These are phyloP conservation scores for Monosporascus cannonballus DNA, from an alignment of 2,329 filamentous ascomycete species.

Conservation along the genomic window DNA sequence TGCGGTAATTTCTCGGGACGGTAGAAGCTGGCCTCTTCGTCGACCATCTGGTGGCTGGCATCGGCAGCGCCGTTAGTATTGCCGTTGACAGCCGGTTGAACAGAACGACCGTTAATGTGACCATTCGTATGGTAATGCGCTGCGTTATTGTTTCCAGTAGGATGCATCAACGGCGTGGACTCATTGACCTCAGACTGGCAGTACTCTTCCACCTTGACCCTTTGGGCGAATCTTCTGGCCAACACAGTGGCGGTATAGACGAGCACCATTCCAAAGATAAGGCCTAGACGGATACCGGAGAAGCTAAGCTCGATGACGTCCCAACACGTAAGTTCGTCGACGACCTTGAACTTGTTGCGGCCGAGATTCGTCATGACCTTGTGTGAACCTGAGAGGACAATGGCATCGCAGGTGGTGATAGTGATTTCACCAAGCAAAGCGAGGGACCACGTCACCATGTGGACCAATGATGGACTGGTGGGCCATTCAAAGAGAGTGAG, in stretches of 20 bases:
- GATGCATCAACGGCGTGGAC: conserved; percentile 54
- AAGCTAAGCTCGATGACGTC: conserved; percentile 61
- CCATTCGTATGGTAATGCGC: conserved; percentile 14
- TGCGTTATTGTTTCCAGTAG: conserved; percentile 11
- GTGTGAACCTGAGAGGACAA: conserved; percentile 63
- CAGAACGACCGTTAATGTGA: conserved; percentile 11
- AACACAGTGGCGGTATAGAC: conserved; percentile 50
- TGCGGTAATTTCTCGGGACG: conserved; percentile 79
- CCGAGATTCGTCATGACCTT: conserved; percentile 49
- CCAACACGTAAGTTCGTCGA: conserved; percentile 37
- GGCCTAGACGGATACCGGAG: conserved; percentile 60
- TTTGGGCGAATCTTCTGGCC: conserved; percentile 35
- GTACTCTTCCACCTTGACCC: conserved; percentile 37
- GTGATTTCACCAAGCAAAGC: conserved; percentile 67
- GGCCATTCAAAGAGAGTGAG: conserved; percentile 81
- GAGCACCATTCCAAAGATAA: conserved; percentile 57
- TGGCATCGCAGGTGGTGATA: conserved; percentile 63
- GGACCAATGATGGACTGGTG: conserved; percentile 72
- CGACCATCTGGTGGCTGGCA: conserved; percentile 28
- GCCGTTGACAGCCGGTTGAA: conserved; percentile 17
- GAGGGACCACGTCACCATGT: conserved; percentile 73
- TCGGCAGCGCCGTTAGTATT: conserved; percentile 35
- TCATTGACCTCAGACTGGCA: conserved; percentile 41
- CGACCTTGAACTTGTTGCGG: conserved; percentile 34
- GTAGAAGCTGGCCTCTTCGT: conserved; percentile 75